Evolutionary conservation across 371 early-diverging fungal genomes (phyloP).

Genomic region (Parasitella parasitica): DNA sequence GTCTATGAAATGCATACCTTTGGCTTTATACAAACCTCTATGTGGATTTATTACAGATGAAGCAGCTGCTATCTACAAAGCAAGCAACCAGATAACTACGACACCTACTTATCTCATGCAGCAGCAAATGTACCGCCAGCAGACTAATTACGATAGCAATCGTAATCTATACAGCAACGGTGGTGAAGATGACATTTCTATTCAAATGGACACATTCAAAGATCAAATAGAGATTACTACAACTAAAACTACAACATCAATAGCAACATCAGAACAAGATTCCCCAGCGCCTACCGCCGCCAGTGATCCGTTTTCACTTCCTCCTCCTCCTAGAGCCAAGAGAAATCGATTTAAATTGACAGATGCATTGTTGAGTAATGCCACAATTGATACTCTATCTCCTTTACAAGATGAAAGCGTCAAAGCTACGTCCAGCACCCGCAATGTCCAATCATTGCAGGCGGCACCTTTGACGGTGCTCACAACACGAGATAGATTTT

Average conservation of each 20-base stretch:
- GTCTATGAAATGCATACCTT: conserved; percentile 34
- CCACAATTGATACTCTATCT: background rate
- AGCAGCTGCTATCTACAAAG: conserved; percentile 26
- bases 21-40: conserved; percentile 25
- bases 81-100: background rate
- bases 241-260: no score
- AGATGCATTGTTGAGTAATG: background rate
- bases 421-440: background rate
- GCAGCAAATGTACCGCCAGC: conserved; percentile 24
- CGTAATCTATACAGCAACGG: background rate
- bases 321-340: conserved; percentile 32
- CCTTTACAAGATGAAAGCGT: background rate
- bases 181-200: conserved; percentile 3
- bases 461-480: conserved; percentile 25
- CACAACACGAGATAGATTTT: conserved; percentile 30
- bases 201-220: background rate
- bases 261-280: background rate
- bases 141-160: conserved; percentile 1
- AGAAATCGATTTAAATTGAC: conserved; percentile 20
- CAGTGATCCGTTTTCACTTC: conserved; percentile 16
- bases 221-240: background rate
- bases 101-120: conserved; percentile 15
- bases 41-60: conserved; percentile 32
- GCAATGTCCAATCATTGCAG: background rate
- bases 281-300: background rate